These are phyloP conservation scores for Scenedesmus sp. DNA, from an alignment of 163 green algal species.

Conservation along the genomic window DNA sequence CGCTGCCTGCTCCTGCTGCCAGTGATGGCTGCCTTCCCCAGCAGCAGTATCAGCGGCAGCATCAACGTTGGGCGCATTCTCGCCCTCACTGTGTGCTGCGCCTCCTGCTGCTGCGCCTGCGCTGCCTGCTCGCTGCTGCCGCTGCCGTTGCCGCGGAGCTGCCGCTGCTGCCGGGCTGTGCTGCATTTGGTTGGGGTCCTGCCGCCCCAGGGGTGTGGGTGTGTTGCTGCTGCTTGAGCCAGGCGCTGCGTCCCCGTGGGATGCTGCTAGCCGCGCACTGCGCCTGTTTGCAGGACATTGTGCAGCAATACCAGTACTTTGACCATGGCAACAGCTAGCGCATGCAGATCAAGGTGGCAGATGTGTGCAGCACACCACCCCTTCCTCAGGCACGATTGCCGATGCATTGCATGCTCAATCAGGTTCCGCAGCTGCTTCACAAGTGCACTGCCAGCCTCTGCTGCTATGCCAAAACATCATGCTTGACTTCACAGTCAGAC, in stretches of 20 bases:
- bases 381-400: neutral
- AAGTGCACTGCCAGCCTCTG: neutral
- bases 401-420: neutral
- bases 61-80: constrained; percentile 5
- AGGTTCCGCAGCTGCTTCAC: neutral
- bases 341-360: neutral
- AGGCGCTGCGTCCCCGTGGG: constrained; percentile 10
- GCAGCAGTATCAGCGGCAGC: neutral
- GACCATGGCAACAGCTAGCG: neutral
- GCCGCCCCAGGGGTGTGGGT: constrained; percentile 26
- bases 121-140: constrained; percentile 34
- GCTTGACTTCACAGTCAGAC: neutral
- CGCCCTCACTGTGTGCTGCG: neutral
- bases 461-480: neutral
- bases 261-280: constrained; percentile 55
- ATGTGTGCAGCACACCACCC: neutral
- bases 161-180: constrained; percentile 12
- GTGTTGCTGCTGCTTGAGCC: neutral
- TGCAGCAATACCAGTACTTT: neutral
- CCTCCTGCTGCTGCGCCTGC: constrained; percentile 18
- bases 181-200: constrained; percentile 51
- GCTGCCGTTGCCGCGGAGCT: neutral
- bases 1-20: constrained; percentile 26
- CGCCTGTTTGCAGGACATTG: constrained; percentile 14
- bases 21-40: neutral